Evolutionary conservation across 371 early-diverging fungal genomes (phyloP), one percentile per base, ranked within the genome.

Genomic region (Mortierella polycephala): DNA sequence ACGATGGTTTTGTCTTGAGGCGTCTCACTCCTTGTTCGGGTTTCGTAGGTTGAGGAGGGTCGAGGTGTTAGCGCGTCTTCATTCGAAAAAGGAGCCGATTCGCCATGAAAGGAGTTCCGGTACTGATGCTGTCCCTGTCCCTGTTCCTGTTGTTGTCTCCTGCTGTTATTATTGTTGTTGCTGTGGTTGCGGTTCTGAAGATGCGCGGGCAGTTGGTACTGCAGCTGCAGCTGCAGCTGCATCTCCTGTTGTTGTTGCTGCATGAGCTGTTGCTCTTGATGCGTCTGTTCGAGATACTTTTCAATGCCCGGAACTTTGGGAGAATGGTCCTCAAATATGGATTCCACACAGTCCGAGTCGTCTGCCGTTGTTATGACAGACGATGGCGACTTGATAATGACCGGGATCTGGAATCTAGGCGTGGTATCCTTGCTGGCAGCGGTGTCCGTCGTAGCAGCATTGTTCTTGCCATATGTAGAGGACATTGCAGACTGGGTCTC

Each of bases 341-440:
- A 71, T 10, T 71, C 76, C 23, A 63, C 66, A 54, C 55, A 71
- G 64, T 71, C 72, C 30, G 74, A 68, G 21, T 68, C 67, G 18
- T 57, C 67, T 23, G 70, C 57, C 9, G 62, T 71, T n/a, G 67
- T 75, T 52, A 71, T 71, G 30, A 75, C 62, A 5, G 76, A 67
- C 5, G 76, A 62, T 0, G 76, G 76, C 44, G 76, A 75, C 53
- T 75, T 75, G 44, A 67, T 67, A 20, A 75, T 75, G 16, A 75
- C 60, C 6, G 76, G 76, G 16, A 75, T 71, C 49, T 71, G 67
- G 49, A 71, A 75, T 9, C 67, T 71, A 30, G 61, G 21, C 6
- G n/a, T 58, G 10, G n/a, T 16, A 14, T 39, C 20, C n/a, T 11
- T 52, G 45, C 46, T n/a, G 45, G 58, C 41, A 7, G 46, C 40